These are phyloP conservation scores for Annulohypoxylon bovei DNA, from an alignment of 495 filamentous ascomycete genomes.

Conservation along the genomic window DNA sequence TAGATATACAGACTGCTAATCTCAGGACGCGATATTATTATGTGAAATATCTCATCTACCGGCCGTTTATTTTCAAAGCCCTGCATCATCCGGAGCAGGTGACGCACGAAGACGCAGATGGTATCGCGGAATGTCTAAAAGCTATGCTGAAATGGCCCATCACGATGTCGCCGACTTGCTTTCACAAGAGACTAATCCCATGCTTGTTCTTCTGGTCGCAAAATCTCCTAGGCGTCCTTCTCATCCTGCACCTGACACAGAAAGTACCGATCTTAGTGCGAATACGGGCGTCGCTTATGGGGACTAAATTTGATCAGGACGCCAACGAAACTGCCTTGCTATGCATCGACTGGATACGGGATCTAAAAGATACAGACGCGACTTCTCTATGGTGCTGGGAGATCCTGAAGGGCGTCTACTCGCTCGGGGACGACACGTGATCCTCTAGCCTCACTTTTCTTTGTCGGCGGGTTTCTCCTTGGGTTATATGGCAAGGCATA, in stretches of 20 bases:
- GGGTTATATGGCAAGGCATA: conserved; percentile 16
- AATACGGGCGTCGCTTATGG: conserved; percentile 56
- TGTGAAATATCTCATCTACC: conserved; percentile 66
- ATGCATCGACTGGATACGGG: conserved; percentile 65
- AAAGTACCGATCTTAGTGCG: conserved; percentile 58
- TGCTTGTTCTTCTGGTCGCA: conserved; percentile 68
- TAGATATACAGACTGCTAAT: conserved; percentile 65
- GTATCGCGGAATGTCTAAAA: conserved; percentile 62
- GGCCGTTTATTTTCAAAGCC: conserved; percentile 70
- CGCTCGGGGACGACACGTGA: conserved; percentile 50
- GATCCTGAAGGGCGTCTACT: conserved; percentile 57
- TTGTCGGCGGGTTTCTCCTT: conserved; percentile 3
- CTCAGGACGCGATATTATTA: conserved; percentile 69
- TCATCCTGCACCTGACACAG: conserved; percentile 62
- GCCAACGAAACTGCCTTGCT: conserved; percentile 57
- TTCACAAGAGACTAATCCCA: conserved; percentile 65
- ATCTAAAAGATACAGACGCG: conserved; percentile 59
- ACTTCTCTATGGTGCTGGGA: conserved; percentile 64
- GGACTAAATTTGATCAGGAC: conserved; percentile 58
- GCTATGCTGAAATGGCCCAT: conserved; percentile 65
- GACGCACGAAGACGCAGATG: conserved; percentile 61
- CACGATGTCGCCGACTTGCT: conserved; percentile 64
- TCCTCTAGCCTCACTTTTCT: background rate
- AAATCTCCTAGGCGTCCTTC: conserved; percentile 64
- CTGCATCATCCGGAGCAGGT: conserved; percentile 65